Base-by-base conservation (phyloP, 225 moss, liverwort and hornwort genomes). In the Marchantia polymorpha region DNA sequence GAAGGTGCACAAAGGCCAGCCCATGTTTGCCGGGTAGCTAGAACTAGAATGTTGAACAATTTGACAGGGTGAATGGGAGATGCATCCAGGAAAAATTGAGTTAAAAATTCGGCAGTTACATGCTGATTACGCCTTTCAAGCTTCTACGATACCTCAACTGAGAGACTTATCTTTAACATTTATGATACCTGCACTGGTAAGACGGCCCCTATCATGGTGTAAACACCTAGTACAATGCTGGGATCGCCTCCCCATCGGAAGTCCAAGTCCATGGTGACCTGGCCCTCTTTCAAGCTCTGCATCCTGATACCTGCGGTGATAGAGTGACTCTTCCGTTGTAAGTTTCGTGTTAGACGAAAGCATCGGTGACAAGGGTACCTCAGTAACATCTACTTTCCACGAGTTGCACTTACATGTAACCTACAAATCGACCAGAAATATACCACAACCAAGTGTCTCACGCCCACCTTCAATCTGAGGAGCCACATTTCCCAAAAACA, bases 181-280 rank as follows among this genome's bases (percentile, higher is more conserved):
- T 25, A 14, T 17, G 0, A 29, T 73, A 99, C 97, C 97, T 99
- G 93, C 68, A 99, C 80, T 77, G 94, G 95, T 82, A 95, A 78
- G 67, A 83, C 91, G 65, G 90, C 91, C 66, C 96, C 96, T 76
- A 96, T 54, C 61, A 90, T 88, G 60, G 90, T 85, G 30, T 85
- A 64, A 26, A 92, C 82, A 50, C 83, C 84, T 46, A 97, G 83
- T 52, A 93, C 87, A 84, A 97, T 87, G 84, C 92, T 93, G 2
- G 93, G 93, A 83, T 94, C 91, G 47, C 97, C 92, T 78, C 91
- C 89, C 97, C 97, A 97, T 78, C 88, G 89, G 52, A 94, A 90
- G 76, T 97, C 94, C 90, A 97, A 82, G 77, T 97, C 97, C 93
- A 97, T 90, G 66, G 91, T 94, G 50, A 97, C 84, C 79, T 97